phyloP scores from a whole-genome alignment of 345 rosid genomes.

The Eucalyptus rudis region DNA sequence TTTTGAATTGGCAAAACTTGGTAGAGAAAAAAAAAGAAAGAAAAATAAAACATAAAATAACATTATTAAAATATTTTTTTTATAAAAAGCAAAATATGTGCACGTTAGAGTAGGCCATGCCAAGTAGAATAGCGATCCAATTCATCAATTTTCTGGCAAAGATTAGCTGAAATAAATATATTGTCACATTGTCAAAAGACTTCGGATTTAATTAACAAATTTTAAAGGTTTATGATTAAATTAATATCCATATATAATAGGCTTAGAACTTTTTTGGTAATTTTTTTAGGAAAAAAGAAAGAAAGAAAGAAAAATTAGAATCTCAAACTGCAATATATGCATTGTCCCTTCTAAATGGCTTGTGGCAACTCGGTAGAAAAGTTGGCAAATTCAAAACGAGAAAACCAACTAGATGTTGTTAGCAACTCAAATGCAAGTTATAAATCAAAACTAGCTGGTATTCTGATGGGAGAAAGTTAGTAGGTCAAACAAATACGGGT shows the following conservation, averaged over 20 bases:
- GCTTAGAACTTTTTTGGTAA: neutral
- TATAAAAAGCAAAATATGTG: no score
- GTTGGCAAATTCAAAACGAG: neutral
- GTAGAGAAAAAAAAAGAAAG: neutral
- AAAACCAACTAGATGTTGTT: neutral
- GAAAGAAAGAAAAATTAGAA: neutral
- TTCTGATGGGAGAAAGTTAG: neutral
- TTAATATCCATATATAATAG: fast-evolving
- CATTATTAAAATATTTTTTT: no score
- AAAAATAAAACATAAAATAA: neutral
- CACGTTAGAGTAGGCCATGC: no score
- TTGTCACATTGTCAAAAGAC: neutral
- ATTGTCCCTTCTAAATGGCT: neutral
- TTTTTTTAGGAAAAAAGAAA: neutral
- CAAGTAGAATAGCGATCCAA: no score
- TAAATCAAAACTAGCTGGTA: neutral
- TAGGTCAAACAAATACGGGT: neutral
- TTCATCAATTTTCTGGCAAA: neutral
- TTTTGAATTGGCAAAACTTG: neutral
- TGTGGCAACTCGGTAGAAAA: neutral
- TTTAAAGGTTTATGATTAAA: neutral
- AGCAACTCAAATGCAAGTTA: neutral
- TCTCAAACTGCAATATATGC: neutral
- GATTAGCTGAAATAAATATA: neutral
- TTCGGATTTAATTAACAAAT: neutral